Conservation (phyloP, 805 yeast genomes). For the Lipomyces sp. region DNA sequence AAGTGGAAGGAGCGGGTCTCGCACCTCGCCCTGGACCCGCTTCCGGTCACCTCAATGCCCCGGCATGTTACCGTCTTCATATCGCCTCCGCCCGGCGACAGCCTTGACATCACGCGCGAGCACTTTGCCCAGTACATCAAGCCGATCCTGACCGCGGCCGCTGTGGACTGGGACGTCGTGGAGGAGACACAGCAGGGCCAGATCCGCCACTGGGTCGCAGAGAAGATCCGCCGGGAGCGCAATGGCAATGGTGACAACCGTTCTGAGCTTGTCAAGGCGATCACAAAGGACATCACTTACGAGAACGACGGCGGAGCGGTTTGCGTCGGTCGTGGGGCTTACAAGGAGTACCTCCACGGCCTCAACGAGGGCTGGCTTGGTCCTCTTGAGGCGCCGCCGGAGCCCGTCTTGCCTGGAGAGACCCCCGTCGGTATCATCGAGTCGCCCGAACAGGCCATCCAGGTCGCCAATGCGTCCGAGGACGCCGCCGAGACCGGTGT, state of each 20-base stretch:
- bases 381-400: conserved; percentile 48
- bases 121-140: conserved; percentile 77
- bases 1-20: conserved; percentile 63
- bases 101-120: conserved; percentile 65
- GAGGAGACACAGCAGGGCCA: conserved; percentile 86
- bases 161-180: conserved; percentile 74
- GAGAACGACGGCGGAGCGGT: conserved; percentile 72
- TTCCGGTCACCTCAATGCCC: conserved; percentile 47
- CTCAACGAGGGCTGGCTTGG: conserved; percentile 93
- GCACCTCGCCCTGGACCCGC: conserved; percentile 48
- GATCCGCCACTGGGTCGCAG: conserved; percentile 77
- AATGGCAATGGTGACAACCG: conserved; percentile 40
- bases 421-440: conserved; percentile 8
- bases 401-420: conserved; percentile 27
- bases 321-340: conserved; percentile 94
- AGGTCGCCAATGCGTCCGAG: conserved; percentile 9
- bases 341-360: conserved; percentile 86
- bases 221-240: conserved; percentile 69
- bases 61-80: conserved; percentile 77
- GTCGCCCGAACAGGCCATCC: conserved; percentile 10
- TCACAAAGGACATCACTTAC: conserved; percentile 37
- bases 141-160: conserved; percentile 80
- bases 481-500: conserved; percentile 18
- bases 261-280: conserved; percentile 29
- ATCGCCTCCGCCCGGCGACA: conserved; percentile 97